Base-by-base conservation (phyloP, 352 stramenopile genomes). In the Phytophthora podocarpi region DNA sequence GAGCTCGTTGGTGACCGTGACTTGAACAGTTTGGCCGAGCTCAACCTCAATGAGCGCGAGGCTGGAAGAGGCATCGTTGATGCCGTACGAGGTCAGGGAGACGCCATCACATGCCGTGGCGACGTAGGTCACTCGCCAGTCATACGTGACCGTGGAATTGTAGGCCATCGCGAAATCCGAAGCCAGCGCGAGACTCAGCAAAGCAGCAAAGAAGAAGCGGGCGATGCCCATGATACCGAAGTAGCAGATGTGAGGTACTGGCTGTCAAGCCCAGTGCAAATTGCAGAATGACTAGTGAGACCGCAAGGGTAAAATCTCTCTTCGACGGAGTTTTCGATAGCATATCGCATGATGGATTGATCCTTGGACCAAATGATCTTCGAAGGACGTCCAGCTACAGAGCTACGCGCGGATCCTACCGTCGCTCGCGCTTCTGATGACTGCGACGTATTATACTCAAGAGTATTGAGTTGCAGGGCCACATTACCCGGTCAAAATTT, bases 121-220 rank as follows among this genome's bases (percentile, higher is more conserved):
- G 12, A 76, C 34, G 46, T 62, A 57, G 3, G 63, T 70, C 8
- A 73, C 45, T 5, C 28, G 47, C 63, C 67, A 76, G 43, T 76
- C 64, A 16, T 62, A 70, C 0, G 47, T 28, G 62, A 67, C 62
- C 0, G 31, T 69, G 41, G 59, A 63, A 23, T 56, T 63, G 28
- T 64, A 37, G 4, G 52, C 60, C 3, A n/a, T 16, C 16, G 16
- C 20, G 45, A 42, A n/a, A n/a, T n/a, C n/a, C n/a, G n/a, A n/a
- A n/a, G n/a, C n/a, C 20, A 12, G 13, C 27, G 39, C 21, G 13
- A 63, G 16, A 39, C 23, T 13, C 31, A 59, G 18, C 12, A 69
- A 24, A 12, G 16, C 12, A 23, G 26, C n/a, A n/a, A 47, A 23
- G 39, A 54, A 43, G 53, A 45, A 70, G 30, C 12, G 34, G 47